These are phyloP conservation scores for Ogataea henricii DNA, from an alignment of 805 yeast species.

Conservation along the genomic window DNA sequence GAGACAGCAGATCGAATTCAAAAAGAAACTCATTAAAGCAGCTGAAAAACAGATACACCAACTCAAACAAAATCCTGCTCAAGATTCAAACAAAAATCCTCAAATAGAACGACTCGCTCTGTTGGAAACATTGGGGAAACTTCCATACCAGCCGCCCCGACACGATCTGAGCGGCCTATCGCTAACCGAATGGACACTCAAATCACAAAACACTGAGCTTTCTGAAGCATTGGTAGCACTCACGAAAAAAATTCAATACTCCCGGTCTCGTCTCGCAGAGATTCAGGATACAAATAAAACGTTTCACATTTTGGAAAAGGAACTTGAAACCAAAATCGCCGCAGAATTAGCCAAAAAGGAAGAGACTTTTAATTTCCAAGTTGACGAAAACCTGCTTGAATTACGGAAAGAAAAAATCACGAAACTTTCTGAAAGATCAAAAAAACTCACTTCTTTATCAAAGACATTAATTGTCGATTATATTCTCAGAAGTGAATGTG, in stretches of 20 bases:
- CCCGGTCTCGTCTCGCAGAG: slow-evolving; percentile 4
- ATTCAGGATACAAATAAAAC: slow-evolving; percentile 9
- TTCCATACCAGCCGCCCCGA: slow-evolving; percentile 34
- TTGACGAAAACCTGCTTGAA: slow-evolving; percentile 4
- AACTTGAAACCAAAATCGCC: slow-evolving; percentile 12
- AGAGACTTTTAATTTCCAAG: slow-evolving; percentile 7
- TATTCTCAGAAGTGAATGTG: slow-evolving; percentile 29
- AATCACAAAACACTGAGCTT: slow-evolving; percentile 15
- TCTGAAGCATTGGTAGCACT: slow-evolving; percentile 6
- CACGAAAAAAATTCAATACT: neutral
- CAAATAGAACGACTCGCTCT: slow-evolving; percentile 23
- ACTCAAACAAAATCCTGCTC: slow-evolving; percentile 1
- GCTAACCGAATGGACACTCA: slow-evolving; percentile 23
- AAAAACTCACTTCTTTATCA: slow-evolving; percentile 25
- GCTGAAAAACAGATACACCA: slow-evolving; percentile 22
- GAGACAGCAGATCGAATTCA: slow-evolving; percentile 26
- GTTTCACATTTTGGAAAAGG: slow-evolving; percentile 10
- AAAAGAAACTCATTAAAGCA: slow-evolving; percentile 21
- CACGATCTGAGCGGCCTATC: slow-evolving; percentile 32
- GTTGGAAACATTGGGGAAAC: slow-evolving; percentile 25
- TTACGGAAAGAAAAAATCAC: slow-evolving; percentile 14
- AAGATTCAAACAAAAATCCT: neutral
- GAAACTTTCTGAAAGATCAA: slow-evolving; percentile 23
- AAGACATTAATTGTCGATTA: slow-evolving; percentile 32
- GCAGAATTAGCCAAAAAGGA: slow-evolving; percentile 10